phyloP scores from a whole-genome alignment of 495 filamentous ascomycete species.

The Neurospora sp. region DNA sequence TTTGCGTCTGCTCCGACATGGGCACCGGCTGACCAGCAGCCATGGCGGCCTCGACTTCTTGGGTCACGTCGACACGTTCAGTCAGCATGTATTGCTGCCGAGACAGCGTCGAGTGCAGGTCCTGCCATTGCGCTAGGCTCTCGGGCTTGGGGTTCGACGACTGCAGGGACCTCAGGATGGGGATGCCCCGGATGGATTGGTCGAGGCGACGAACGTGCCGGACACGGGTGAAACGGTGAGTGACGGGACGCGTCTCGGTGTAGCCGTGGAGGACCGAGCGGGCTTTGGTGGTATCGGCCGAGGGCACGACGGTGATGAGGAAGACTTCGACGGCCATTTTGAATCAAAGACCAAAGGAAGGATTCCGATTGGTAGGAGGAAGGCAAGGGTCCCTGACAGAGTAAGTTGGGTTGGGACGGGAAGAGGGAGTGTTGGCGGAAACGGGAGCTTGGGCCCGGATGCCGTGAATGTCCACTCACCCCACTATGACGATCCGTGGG shows the following conservation, averaged over 20 bases:
- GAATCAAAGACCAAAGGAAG: neutral
- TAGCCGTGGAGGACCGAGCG: conserved; percentile 30
- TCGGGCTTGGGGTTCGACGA: conserved; percentile 14
- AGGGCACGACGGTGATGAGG: conserved; percentile 26
- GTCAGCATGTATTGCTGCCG: conserved; percentile 33
- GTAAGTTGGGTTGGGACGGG: neutral
- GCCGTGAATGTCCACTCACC: neutral
- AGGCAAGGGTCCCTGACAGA: neutral
- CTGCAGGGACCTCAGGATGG: conserved; percentile 24
- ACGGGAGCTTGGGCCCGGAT: neutral
- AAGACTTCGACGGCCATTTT: conserved; percentile 33
- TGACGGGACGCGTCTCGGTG: conserved; percentile 27
- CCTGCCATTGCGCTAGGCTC: conserved; percentile 18
- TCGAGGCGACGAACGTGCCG: conserved; percentile 26
- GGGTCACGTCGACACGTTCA: conserved; percentile 26
- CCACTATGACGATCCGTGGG: neutral
- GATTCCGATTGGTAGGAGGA: neutral
- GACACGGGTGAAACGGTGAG: conserved; percentile 23
- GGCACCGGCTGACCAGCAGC: neutral
- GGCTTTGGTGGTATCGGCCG: conserved; percentile 23
- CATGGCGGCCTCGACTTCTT: conserved; percentile 20
- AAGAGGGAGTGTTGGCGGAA: neutral
- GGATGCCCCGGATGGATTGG: conserved; percentile 3
- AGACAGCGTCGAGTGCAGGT: conserved; percentile 29
- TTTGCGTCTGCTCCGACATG: neutral